Conservation (phyloP, 345 rosid genomes). For the Heritiera fomes region DNA sequence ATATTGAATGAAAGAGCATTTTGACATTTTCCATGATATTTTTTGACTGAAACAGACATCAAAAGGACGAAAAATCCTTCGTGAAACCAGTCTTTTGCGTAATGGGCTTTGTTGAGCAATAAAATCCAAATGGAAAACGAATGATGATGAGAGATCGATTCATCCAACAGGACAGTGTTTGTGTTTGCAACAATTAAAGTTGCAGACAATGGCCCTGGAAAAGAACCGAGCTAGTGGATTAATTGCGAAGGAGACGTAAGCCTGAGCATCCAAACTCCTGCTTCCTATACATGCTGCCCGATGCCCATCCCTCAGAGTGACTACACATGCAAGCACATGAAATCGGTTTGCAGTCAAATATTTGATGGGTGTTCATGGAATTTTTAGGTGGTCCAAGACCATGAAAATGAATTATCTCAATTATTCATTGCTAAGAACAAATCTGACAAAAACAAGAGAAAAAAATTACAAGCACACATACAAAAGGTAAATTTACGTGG, state of each 20-base stretch:
- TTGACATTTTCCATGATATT: not conserved
- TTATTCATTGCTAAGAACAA: not conserved
- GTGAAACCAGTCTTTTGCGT: not conserved
- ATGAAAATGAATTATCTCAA: conserved; percentile 1
- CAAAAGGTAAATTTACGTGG: too few species aligned
- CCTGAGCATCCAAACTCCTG: not conserved
- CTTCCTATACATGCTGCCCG: not conserved
- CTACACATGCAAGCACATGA: conserved; percentile 14
- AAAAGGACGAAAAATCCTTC: not conserved
- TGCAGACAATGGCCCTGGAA: conserved; percentile 3
- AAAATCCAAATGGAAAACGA: not conserved
- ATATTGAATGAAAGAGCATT: not conserved
- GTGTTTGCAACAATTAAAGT: not conserved
- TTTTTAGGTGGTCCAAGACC: not conserved
- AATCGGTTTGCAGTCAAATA: conserved; percentile 1
- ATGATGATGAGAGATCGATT: not conserved
- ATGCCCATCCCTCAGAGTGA: conserved; percentile 9
- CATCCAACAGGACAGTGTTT: not conserved
- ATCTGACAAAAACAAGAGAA: too few species aligned
- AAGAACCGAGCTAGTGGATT: not conserved
- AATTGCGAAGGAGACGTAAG: conserved; percentile 1
- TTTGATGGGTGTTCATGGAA: not conserved
- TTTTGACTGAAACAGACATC: not conserved
- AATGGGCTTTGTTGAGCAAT: not conserved
- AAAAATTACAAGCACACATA: too few species aligned